phyloP scores from a whole-genome alignment of 83 land plant species.

The Larix sibirica region DNA sequence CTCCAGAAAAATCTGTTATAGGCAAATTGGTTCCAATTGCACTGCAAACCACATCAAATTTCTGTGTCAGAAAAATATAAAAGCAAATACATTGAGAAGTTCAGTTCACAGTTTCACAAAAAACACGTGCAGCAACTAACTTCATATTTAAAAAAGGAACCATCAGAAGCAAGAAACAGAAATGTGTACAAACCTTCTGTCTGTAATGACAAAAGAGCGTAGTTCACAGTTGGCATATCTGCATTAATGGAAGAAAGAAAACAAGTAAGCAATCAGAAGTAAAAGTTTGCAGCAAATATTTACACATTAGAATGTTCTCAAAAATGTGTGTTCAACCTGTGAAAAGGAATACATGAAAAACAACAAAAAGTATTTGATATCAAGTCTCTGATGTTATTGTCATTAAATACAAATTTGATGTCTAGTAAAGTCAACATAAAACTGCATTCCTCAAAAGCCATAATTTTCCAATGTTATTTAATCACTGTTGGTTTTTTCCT shows the following conservation, averaged over 20 bases:
- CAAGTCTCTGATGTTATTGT: neutral
- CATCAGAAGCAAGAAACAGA: neutral
- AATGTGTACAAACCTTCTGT: neutral
- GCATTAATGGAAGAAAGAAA: neutral
- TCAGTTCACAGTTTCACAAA: neutral
- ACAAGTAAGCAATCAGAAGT: neutral
- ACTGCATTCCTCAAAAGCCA: too few species aligned
- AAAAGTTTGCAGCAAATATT: neutral
- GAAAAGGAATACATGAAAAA: neutral
- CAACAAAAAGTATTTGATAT: neutral
- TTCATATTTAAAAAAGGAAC: neutral
- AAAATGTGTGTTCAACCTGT: neutral
- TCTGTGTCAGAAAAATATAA: neutral
- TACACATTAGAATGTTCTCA: neutral
- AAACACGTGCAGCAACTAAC: neutral
- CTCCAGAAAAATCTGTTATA: constrained; percentile 42
- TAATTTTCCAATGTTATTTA: too few species aligned
- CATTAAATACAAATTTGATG: too few species aligned
- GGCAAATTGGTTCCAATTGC: constrained; percentile 41
- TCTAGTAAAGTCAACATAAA: too few species aligned
- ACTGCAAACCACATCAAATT: constrained; percentile 22
- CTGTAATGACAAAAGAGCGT: neutral
- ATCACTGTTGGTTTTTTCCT: too few species aligned
- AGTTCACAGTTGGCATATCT: constrained; percentile 10
- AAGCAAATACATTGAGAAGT: too few species aligned